phyloP scores from a whole-genome alignment of 2,329 filamentous ascomycete species.

The Fusarium equiseti region DNA sequence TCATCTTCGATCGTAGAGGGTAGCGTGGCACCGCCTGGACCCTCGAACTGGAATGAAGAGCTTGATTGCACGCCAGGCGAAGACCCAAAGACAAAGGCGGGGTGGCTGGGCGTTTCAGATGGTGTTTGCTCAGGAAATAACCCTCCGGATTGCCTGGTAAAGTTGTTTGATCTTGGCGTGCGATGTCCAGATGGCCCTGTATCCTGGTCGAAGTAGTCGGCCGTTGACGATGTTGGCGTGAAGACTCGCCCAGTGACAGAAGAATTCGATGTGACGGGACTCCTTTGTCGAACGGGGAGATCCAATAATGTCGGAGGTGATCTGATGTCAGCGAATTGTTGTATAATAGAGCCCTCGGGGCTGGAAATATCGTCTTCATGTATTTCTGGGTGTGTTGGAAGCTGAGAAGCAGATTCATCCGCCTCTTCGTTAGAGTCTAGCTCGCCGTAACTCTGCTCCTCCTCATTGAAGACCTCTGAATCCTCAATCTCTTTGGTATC shows the following conservation, averaged over 20 bases:
- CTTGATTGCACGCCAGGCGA: conserved; percentile 13
- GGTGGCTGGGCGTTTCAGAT: neutral
- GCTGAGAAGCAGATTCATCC: conserved; percentile 7
- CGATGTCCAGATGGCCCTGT: neutral
- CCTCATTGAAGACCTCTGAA: neutral
- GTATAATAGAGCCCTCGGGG: neutral
- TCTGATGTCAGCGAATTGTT: neutral
- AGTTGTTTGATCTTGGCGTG: neutral
- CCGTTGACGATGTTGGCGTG: conserved; percentile 18
- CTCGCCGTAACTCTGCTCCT: neutral
- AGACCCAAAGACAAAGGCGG: conserved; percentile 38
- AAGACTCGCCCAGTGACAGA: conserved; percentile 17
- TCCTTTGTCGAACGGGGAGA: conserved; percentile 24
- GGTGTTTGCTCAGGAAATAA: neutral
- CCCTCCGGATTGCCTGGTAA: neutral
- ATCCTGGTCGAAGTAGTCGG: neutral
- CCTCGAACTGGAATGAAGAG: conserved; percentile 25
- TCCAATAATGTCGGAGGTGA: conserved; percentile 10
- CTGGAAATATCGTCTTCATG: conserved; percentile 12
- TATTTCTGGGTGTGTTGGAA: conserved; percentile 4
- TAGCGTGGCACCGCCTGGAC: neutral
- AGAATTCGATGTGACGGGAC: conserved; percentile 27
- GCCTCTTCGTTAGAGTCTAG: neutral
- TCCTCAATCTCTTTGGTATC: neutral
- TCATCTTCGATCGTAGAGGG: conserved; percentile 22